Base-by-base conservation (phyloP, 2,329 filamentous ascomycete species). In the Talaromyces funiculosus region DNA sequence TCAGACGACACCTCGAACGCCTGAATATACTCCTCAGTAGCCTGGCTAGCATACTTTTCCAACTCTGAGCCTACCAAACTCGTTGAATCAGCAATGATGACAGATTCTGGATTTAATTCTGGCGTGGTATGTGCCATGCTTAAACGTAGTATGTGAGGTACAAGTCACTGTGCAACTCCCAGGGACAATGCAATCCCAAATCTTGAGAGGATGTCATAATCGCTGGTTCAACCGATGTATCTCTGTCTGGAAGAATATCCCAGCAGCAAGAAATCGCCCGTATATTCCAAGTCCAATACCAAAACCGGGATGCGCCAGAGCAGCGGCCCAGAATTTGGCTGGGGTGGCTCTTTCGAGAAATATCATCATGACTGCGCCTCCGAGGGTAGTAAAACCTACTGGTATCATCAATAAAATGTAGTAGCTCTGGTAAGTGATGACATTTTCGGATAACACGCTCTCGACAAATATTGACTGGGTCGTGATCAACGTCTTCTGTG, bases 351-450 rank as follows among this genome's bases (percentile, higher is more conserved):
- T 65, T n/a, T 70, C 64, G 35, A 75, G 65, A 1, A 69, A 73
- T 62, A 68, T 72, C 57, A 73, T 60, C 14, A 75, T 64, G 12
- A 71, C 71, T n/a, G 62, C 55, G 7, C 66, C 71, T 57, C 75
- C 57, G 16, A 67, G 62, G 31, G 64, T 60, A 29, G 73, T 31
- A 12, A 64, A 63, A 5, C 66, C 63, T 2, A 69, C 69, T 9
- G 69, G 14, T 6, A 66, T 57, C 62, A 72, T 64, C 14, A 71
- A 53, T n/a, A 68, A 68, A 6, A 65, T 62, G 51, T 65, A 67
- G 24, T 71, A 63, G 24, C 71, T 70, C 53, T 62, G 64, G 45
- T 64, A 61, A 5, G 66, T 67, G 47, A 74, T 64, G 10, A 65
- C 56, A 10, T 42, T 64, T 29, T 73, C 73, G 9, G 66, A 65